Conservation (phyloP, 352 stramenopile species). For the Phytophthora macrochlamydospora region DNA sequence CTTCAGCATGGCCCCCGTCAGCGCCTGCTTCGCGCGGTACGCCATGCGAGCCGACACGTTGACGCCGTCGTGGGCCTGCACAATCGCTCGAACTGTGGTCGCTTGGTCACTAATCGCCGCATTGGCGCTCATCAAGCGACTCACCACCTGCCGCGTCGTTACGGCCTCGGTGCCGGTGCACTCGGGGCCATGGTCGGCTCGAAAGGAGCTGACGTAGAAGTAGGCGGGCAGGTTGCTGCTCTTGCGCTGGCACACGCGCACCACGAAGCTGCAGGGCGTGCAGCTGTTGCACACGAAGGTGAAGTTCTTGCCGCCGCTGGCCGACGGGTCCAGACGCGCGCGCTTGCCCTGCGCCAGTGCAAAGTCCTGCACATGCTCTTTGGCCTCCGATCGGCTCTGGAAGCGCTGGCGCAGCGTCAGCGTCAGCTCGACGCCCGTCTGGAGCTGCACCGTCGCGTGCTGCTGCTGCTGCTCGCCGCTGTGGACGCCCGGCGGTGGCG, state of each 20-base stretch:
- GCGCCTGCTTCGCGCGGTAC: conserved; percentile 37
- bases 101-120: conserved; percentile 33
- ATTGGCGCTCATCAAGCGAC: conserved; percentile 35
- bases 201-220: conserved; percentile 48
- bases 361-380: conserved; percentile 56
- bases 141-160: conserved; percentile 50
- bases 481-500: neutral
- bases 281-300: conserved; percentile 51
- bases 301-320: conserved; percentile 59
- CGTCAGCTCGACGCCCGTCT: conserved; percentile 35
- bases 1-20: conserved; percentile 34
- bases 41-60: conserved; percentile 46
- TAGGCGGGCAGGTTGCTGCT: conserved; percentile 26
- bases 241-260: conserved; percentile 43
- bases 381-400: conserved; percentile 33
- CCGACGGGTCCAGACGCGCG: conserved; percentile 36
- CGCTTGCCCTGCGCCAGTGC: conserved; percentile 54
- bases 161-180: conserved; percentile 42
- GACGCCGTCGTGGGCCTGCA: conserved; percentile 44
- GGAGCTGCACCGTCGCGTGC: conserved; percentile 29
- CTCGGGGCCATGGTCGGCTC: conserved; percentile 32
- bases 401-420: conserved; percentile 46
- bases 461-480: conserved; percentile 18
- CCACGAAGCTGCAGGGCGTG: conserved; percentile 47
- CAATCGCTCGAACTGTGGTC: conserved; percentile 40